Conservation (phyloP, 2,329 filamentous ascomycete species). For the Dactylella cylindrospora region DNA sequence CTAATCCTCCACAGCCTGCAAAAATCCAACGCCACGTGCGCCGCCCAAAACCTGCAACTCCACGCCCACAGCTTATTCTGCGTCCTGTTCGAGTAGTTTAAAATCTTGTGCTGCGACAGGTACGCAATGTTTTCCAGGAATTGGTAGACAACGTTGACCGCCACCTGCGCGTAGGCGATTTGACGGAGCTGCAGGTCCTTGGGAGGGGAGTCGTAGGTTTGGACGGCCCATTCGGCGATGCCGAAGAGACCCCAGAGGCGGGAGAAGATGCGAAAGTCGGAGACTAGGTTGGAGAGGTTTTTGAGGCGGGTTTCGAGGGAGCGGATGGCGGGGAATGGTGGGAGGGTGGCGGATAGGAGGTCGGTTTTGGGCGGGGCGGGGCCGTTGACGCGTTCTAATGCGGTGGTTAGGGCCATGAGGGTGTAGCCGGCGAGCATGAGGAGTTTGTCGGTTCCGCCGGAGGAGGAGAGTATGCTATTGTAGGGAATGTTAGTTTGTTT, state of each 20-base stretch:
- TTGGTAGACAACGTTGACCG: slow-evolving; percentile 70
- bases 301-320: slow-evolving; percentile 57
- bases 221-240: slow-evolving; percentile 66
- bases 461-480: slow-evolving; percentile 66
- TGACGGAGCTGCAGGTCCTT: slow-evolving; percentile 55
- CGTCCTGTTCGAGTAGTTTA: slow-evolving; percentile 61
- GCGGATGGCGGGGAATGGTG: slow-evolving; percentile 58
- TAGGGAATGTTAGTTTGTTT: slow-evolving; percentile 53
- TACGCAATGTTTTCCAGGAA: slow-evolving; percentile 80
- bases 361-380: slow-evolving; percentile 59
- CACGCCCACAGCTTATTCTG: slow-evolving; percentile 66
- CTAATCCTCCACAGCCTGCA: slow-evolving; percentile 60
- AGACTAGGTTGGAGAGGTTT: slow-evolving; percentile 66
- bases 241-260: slow-evolving; percentile 76
- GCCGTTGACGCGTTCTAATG: slow-evolving; percentile 62
- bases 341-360: slow-evolving; percentile 59
- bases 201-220: slow-evolving; percentile 50
- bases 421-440: slow-evolving; percentile 70
- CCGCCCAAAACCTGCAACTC: slow-evolving; percentile 78
- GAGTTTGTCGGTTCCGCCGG: slow-evolving; percentile 68
- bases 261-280: slow-evolving; percentile 70
- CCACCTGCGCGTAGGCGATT: slow-evolving; percentile 69
- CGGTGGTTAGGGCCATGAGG: slow-evolving; percentile 60
- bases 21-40: slow-evolving; percentile 75
- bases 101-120: slow-evolving; percentile 70